Base-by-base conservation (phyloP, 495 filamentous ascomycete genomes). In the Neurospora sublineolata region DNA sequence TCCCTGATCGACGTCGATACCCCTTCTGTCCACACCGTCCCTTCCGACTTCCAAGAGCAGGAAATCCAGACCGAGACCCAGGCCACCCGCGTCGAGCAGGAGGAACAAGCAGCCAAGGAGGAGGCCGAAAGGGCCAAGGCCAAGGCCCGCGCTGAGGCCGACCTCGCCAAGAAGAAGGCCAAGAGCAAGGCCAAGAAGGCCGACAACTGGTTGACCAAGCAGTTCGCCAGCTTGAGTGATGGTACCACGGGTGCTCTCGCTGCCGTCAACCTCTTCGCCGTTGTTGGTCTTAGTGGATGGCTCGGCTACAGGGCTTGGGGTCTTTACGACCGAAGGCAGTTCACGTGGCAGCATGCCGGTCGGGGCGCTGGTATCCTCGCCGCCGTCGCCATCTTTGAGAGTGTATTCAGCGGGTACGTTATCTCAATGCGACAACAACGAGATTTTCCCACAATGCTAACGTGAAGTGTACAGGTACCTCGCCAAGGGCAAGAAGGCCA, bases 1-100 rank as follows among this genome's bases (percentile, higher is more conserved):
- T 92, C 88, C 39, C 86, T 94, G 60, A 83, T 94, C 77, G 92
- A 94, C 79, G 91, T 94, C 73, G 91, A 94, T 82, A 83, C 85
- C 2, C 90, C 90, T 14, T 90, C 92, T 68, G 85, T 94, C 68
- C 85, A 84, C 74, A 86, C 88, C 20, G 91, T 93, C 0, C 89
- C 90, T 20, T 84, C 91, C 5, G 84, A 90, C 75, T 93, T 87
- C 79, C 78, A 85, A 68, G 79, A 89, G 70, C 86, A 90, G 71
- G 86, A 87, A 14, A 78, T 93, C 70, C 81, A 93, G 80, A 93
- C 91, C 16, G 88, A 88, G 73, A 93, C 90, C 11, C 91, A 94
- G 79, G 90, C 90, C 20, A 83, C 87, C 64, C 87, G 89, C 41
- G 76, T 90, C 74, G 86, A 88, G 78, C 41, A 80, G 58, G 78